A percentile compares a stretch with the other conserved stretches of the same genome.
Evolutionary conservation across 495 filamentous ascomycete species (phyloP).

Genomic region (Daldinia grandis): DNA sequence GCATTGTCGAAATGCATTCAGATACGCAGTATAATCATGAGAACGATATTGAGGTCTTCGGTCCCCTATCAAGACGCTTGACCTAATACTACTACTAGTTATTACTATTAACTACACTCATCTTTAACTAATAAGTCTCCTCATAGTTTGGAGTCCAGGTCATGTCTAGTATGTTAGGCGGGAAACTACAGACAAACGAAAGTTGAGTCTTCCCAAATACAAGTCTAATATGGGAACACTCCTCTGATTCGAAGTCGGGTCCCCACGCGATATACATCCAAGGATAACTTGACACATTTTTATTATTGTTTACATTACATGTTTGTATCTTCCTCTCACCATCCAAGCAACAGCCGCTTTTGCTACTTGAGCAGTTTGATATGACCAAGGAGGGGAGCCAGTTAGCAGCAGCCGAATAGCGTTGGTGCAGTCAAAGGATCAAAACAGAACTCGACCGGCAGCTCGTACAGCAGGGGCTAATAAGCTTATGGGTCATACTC

Average conservation of each 20-base stretch:
- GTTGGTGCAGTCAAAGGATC: background rate
- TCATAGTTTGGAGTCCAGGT: background rate
- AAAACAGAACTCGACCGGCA: background rate
- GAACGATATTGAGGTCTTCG: background rate
- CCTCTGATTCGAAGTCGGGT: background rate
- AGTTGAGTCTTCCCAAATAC: background rate
- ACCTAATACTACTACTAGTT: background rate
- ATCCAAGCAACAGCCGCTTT: background rate
- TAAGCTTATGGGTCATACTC: constrained; percentile 23
- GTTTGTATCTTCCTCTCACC: background rate
- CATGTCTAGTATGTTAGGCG: background rate
- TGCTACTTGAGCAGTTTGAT: background rate
- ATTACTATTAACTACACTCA: background rate
- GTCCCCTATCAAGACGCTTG: background rate
- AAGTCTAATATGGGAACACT: background rate
- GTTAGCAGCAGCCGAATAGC: background rate
- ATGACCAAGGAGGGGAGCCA: background rate
- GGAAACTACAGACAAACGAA: background rate
- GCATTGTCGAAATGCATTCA: background rate
- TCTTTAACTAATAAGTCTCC: background rate
- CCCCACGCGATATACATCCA: background rate
- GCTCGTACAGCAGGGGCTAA: background rate
- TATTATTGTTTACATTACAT: constrained; percentile 2
- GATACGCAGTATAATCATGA: background rate
- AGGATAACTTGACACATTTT: background rate